Evolutionary conservation across 495 filamentous ascomycete species (phyloP), one percentile per base, ranked within the genome.

Genomic region (Emericellopsis terricola): DNA sequence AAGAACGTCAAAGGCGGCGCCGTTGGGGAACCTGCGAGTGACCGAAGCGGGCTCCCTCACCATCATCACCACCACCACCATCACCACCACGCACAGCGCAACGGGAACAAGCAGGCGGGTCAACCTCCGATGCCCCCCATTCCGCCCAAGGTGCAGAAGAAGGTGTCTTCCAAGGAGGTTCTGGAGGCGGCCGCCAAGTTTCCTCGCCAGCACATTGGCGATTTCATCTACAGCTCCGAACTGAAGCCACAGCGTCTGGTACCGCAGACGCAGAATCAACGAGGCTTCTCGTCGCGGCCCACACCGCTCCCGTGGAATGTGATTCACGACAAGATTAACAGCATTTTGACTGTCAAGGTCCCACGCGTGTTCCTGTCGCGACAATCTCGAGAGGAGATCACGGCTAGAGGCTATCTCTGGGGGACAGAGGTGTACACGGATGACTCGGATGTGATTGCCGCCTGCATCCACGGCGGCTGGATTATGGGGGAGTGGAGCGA

Each of bases 351-450:
- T 4, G 57, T 96, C 33, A 80, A 85, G 28, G 76, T 96, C 4
- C 79, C 85, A 3, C 71, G 81, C 13, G 70, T 76, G 41, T 81
- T 85, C 44, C 65, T 99, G 17, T 68, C 62, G 11, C 49, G 67
- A 1, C 52, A 57, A 4, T 67, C 74, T 21, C 71, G 85, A 6
- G 78, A 84, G 48, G 82, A 89, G 43, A 83, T 96, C 41, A 86
- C 81, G 15, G 54, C 66, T 5, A 65, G 76, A 10, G 69, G 78
- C 28, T 76, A 79, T 2, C 52, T 97, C 2, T 97, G 86, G 86
- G 89, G 89, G 8, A 86, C 83, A 0, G 82, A 85, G 14, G 64
- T 96, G 4, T 96, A 97, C 51, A 93, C 85, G 0, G 91, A 96
- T 43, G 91, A 97, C 56, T 92, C 84, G 0, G 91, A 97, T 48